These are phyloP conservation scores for Huntiella bhutanensis DNA, from an alignment of 2,329 filamentous ascomycete species.

Conservation along the genomic window DNA sequence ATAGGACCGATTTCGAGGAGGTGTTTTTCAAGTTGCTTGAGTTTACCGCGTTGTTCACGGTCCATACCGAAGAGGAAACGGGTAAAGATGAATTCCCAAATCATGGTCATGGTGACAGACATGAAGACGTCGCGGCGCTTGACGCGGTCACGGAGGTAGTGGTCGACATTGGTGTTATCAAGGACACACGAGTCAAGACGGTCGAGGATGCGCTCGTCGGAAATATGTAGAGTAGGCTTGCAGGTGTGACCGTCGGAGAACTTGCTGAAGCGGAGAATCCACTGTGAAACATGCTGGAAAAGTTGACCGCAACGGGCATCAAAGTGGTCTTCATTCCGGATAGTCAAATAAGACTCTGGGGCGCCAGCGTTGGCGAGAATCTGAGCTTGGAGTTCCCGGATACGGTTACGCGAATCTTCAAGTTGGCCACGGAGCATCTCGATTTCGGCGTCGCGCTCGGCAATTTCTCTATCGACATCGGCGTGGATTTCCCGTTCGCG, in stretches of 20 bases:
- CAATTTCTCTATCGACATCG: conserved; percentile 39
- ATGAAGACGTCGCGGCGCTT: conserved; percentile 88
- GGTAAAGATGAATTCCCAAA: conserved; percentile 97
- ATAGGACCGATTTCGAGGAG: conserved; percentile 72
- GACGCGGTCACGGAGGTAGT: conserved; percentile 72
- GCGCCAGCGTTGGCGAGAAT: conserved; percentile 26
- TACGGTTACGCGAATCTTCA: conserved; percentile 46
- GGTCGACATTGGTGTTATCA: conserved; percentile 83
- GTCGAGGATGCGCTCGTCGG: conserved; percentile 83
- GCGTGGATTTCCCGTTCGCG: conserved; percentile 44
- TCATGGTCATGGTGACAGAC: conserved; percentile 97
- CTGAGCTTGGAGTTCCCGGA: conserved; percentile 31
- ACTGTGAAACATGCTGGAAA: conserved; percentile 90
- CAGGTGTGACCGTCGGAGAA: conserved; percentile 86
- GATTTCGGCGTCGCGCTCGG: conserved; percentile 72
- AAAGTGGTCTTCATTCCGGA: conserved; percentile 87
- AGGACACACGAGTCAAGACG: conserved; percentile 86
- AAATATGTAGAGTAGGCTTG: conserved; percentile 63
- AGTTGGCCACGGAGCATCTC: conserved; percentile 59
- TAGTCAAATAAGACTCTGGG: conserved; percentile 51
- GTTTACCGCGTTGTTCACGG: conserved; percentile 87
- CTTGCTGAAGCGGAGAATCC: conserved; percentile 95
- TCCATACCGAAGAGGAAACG: conserved; percentile 98
- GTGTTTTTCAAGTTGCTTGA: conserved; percentile 87
- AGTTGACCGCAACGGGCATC: conserved; percentile 84